Evolutionary conservation across 2,329 filamentous ascomycete genomes (phyloP).

Genomic region (Colletotrichum cereale): DNA sequence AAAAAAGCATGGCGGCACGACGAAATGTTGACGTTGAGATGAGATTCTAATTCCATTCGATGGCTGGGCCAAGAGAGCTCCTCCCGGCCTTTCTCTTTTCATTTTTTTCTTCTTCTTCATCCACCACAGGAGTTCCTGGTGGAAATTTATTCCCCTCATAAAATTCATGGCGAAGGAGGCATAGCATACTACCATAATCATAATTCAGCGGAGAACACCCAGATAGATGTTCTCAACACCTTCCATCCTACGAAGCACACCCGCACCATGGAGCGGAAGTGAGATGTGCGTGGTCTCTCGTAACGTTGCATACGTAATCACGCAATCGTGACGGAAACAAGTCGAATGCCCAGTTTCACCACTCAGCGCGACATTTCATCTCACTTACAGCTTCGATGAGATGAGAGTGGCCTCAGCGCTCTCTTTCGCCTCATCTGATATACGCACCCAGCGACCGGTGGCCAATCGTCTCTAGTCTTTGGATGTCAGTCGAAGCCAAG

Average conservation of each 20-base stretch:
- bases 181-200: conserved; percentile 14
- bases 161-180: conserved; percentile 5
- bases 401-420: neutral
- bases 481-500: neutral
- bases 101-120: neutral
- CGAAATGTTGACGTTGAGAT: conserved; percentile 16
- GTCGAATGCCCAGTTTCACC: neutral
- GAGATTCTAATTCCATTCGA: conserved; percentile 9
- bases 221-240: neutral
- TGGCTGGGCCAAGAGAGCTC: neutral
- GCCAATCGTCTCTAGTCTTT: neutral
- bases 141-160: neutral
- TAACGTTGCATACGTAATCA: neutral
- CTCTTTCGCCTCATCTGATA: neutral
- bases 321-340: neutral
- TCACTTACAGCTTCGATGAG: neutral
- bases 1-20: conserved; percentile 14
- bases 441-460: neutral
- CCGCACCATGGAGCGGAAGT: neutral
- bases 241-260: neutral
- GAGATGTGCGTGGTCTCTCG: neutral
- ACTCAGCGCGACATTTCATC: neutral
- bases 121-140: conserved; percentile 4
- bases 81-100: neutral
- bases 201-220: neutral